Evolutionary conservation across 441 rosid species (phyloP), one percentile per base, ranked within the genome.

Genomic region (Aquilaria agallochum): DNA sequence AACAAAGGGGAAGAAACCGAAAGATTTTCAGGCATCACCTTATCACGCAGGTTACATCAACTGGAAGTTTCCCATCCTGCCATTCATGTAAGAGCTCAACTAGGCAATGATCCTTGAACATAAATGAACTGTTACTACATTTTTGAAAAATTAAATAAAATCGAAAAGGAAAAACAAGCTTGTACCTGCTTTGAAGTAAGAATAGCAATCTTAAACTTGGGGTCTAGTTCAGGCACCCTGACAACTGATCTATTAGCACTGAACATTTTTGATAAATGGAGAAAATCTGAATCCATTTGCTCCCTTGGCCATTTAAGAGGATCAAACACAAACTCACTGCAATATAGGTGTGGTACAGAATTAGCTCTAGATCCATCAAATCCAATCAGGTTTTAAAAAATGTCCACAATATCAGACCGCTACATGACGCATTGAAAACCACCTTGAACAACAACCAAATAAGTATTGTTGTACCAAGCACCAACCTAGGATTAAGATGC

Each of bases 11-110:
- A 20, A 4, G 6, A 52, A 33, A 14, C 15, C 34, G 32, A 9
- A 6, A 60, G 2, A 20, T 5, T 62, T 55, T 58, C 15, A 30
- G 55, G 14, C 15, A 62, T 68, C 63, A 90, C 99, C 97, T 94
- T 77, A 91, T 89, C 15, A 94, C 97, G 74, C 97, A 77, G 67
- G 89, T 70, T 71, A 91, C 83, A 60, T 94, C 95, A 13, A 91
- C 86, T 0, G 96, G 99, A 71, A 94, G 93, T 56, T 73, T 87
- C 15, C 92, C 95, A 46, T 89, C 96, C 72, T 94, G 97, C 99
- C 97, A 91, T 65, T 76, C 76, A 63, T 94, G 89, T 50, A 94
- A 83, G 78, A 91, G 80, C 74, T 94, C 97, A 67, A 82, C 82
- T 51, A 94, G 80, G 82, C 97, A 94, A 69, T 94, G 99, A 52